phyloP scores from a whole-genome alignment of 176 grass and related monocot genomes.

The Cymbopogon citratus region DNA sequence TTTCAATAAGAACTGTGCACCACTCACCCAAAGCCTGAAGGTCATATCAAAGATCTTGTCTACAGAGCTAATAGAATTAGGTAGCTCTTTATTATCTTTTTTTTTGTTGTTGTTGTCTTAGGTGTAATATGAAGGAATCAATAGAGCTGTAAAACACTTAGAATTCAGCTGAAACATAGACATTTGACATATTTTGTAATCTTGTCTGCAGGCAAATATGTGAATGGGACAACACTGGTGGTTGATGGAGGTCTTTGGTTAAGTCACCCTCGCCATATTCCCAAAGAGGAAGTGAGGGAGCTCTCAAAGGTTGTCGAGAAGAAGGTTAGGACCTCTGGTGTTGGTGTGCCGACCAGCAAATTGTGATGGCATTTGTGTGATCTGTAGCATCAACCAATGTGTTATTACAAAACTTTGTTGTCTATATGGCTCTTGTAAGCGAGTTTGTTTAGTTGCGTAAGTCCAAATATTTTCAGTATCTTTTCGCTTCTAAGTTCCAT shows the following conservation, averaged over 20 bases:
- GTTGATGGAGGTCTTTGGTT: conserved; percentile 95
- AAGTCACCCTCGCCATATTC: conserved; percentile 56
- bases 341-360: conserved; percentile 67
- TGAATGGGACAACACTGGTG: conserved; percentile 76
- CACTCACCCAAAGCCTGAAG: neutral
- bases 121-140: neutral
- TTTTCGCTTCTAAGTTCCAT: neutral
- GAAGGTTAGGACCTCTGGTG: conserved; percentile 49
- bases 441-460: neutral
- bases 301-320: conserved; percentile 62
- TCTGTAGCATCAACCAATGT: neutral
- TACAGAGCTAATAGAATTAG: neutral
- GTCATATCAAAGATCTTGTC: neutral
- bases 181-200: conserved; percentile 22
- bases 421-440: conserved; percentile 1
- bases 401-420: neutral
- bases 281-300: conserved; percentile 73
- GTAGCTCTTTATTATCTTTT: neutral
- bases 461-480: neutral
- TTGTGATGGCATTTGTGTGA: conserved; percentile 35
- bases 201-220: conserved; percentile 73
- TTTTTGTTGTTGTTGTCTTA: neutral
- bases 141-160: neutral
- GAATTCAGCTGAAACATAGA: neutral
- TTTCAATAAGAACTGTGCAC: neutral